Percentiles rank a stretch among this genome's conserved stretches.
Evolutionary conservation across 331 rosid species (phyloP).

Genomic region (Stylosanthes scabra): DNA sequence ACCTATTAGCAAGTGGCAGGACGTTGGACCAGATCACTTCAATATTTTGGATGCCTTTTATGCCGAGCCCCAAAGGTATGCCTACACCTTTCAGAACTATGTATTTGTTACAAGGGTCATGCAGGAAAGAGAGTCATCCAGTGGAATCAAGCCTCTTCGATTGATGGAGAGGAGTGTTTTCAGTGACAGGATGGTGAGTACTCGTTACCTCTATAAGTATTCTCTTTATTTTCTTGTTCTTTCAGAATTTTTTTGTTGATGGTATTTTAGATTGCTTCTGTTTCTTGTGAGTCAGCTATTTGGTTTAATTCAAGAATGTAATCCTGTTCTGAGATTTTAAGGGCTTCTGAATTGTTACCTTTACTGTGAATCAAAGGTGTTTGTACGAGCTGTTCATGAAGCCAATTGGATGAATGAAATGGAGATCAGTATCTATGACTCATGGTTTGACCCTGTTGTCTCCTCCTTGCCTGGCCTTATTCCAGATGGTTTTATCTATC

Average conservation of each 20-base stretch:
- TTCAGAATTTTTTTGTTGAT: neutral
- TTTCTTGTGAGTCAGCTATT: constrained; percentile 13
- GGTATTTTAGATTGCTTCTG: neutral
- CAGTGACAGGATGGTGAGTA: constrained; percentile 95
- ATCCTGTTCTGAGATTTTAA: constrained; percentile 37
- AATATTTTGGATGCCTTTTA: constrained; percentile 93
- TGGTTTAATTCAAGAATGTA: constrained; percentile 34
- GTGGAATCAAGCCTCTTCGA: constrained; percentile 95
- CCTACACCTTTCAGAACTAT: constrained; percentile 98
- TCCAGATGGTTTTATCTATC: constrained; percentile 98
- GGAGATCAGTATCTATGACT: constrained; percentile 98
- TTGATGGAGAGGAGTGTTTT: constrained; percentile 99
- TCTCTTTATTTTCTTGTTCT: neutral
- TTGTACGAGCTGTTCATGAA: constrained; percentile 98
- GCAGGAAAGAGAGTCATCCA: constrained; percentile 98
- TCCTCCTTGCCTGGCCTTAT: constrained; percentile 96
- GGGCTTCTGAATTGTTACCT: constrained; percentile 47
- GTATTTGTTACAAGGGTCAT: constrained; percentile 95
- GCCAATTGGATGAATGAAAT: constrained; percentile 99
- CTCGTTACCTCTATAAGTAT: neutral
- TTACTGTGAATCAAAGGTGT: constrained; percentile 66
- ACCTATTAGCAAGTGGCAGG: constrained; percentile 94
- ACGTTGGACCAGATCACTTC: constrained; percentile 96
- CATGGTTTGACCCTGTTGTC: constrained; percentile 99
- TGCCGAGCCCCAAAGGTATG: constrained; percentile 96